Conservation (phyloP, 352 stramenopile genomes). For the Phytopythium kandeliae region DNA sequence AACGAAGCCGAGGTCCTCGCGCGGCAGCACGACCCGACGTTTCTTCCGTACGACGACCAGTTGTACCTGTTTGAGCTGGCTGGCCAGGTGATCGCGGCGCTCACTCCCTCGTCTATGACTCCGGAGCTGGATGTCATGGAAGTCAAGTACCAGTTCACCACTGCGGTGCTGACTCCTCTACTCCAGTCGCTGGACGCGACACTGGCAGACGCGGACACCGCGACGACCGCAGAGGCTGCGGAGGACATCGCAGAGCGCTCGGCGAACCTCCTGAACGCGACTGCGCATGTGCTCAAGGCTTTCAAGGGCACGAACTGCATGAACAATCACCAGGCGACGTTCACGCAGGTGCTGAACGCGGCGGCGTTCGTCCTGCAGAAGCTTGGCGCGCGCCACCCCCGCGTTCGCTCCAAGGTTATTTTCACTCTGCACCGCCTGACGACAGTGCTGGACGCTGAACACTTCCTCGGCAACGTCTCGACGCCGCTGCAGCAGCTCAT, state of each 20-base stretch:
- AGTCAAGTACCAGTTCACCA: constrained; percentile 74
- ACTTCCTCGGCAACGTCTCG: constrained; percentile 58
- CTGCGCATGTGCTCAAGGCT: constrained; percentile 78
- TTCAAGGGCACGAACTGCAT: constrained; percentile 74
- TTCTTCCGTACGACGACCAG: constrained; percentile 69
- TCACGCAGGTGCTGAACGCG: constrained; percentile 64
- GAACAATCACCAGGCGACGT: constrained; percentile 70
- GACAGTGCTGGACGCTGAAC: constrained; percentile 62
- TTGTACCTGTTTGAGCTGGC: constrained; percentile 85
- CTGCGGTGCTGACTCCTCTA: constrained; percentile 65
- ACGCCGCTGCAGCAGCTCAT: constrained; percentile 67
- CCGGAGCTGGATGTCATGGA: constrained; percentile 34
- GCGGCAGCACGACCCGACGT: constrained; percentile 36
- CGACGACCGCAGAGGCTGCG: constrained; percentile 19
- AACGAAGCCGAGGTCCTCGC: constrained; percentile 29
- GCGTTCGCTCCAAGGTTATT: constrained; percentile 75
- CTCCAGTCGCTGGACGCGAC: constrained; percentile 57
- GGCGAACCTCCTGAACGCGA: constrained; percentile 62
- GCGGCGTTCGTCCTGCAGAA: constrained; percentile 52
- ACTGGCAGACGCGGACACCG: constrained; percentile 22
- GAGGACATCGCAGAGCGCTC: constrained; percentile 50
- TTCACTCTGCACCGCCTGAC: constrained; percentile 77
- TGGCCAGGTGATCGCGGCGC: constrained; percentile 73
- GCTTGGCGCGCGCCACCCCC: constrained; percentile 28
- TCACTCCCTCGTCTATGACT: constrained; percentile 16